Evolutionary conservation across 139 green algal genomes (phyloP), one percentile per base, ranked within the genome.

Genomic region (Coelastrella sp.): DNA sequence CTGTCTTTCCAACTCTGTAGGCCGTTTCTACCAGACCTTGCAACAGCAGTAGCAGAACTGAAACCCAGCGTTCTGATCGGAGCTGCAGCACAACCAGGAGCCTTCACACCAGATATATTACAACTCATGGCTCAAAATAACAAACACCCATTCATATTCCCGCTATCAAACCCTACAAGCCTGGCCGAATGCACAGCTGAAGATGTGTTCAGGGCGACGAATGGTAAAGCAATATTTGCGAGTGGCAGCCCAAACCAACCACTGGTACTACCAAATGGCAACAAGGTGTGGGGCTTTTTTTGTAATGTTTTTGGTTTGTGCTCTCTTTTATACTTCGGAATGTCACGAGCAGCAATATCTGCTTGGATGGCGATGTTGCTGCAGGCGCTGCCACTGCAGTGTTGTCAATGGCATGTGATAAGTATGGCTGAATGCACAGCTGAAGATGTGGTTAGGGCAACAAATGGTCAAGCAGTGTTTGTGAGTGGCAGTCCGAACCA

Each of bases 141-240:
- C 58, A 17, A 32, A 32, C 85, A 73, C 85, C 85, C 85, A 3
- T 92, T 99, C 85, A 96, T 99, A 54, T 97, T 99, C 80, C 94
- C 97, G 0, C 92, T 99, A 47, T 97, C 94, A 87, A 99, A 99
- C 92, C 97, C 97, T 56, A 99, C 97, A 14, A 93, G 76, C 65
- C 93, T 96, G 82, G 91, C 95, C 5, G 97, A 99, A 95, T 99
- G 97, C 96, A 98, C 95, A 2, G 95, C 93, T 22, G 22, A 95
- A 80, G 79, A 94, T 68, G 93, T 91, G 0, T 87, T 90, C 56
- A 82, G 84, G 75, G 96, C 92, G 89, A 98, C 92, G 0, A 58
- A 93, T 22, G 96, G 94, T 47, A 16, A 84, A 7, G 84, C 58
- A 54, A 7, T 89, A 23, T 88, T 88, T 88, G 83, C 83, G 7